Percentiles rank a stretch among this genome's conserved stretches.
phyloP scores from a whole-genome alignment of 2,329 filamentous ascomycete genomes.

The Allantophomopsis lycopodina region DNA sequence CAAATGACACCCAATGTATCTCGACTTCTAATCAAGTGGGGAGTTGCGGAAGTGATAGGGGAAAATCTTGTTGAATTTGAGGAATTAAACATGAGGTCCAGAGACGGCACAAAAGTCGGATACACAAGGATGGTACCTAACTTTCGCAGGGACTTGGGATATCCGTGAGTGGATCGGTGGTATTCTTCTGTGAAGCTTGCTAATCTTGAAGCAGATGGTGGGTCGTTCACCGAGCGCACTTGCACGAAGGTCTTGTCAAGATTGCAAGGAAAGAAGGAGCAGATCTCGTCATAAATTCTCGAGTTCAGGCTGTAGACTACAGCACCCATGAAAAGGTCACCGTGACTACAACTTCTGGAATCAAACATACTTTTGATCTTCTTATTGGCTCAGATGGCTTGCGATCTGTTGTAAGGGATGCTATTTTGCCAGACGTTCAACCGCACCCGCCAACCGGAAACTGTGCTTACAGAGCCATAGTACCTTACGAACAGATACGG shows the following conservation, averaged over 20 bases:
- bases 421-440: slow-evolving; percentile 23
- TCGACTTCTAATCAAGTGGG: slow-evolving; percentile 6
- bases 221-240: slow-evolving; percentile 30
- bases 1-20: slow-evolving; percentile 9
- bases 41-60: slow-evolving; percentile 5
- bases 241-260: slow-evolving; percentile 26
- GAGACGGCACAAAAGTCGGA: slow-evolving; percentile 6
- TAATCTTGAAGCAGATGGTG: slow-evolving; percentile 20
- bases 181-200: neutral
- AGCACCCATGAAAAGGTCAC: slow-evolving; percentile 10
- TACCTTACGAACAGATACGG: slow-evolving; percentile 24
- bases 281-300: slow-evolving; percentile 22
- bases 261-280: slow-evolving; percentile 22
- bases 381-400: slow-evolving; percentile 24
- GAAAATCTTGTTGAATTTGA: slow-evolving; percentile 5
- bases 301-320: slow-evolving; percentile 19
- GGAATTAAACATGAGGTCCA: slow-evolving; percentile 6
- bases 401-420: slow-evolving; percentile 22
- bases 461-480: slow-evolving; percentile 27
- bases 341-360: slow-evolving; percentile 17
- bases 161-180: neutral
- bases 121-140: slow-evolving; percentile 4
- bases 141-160: neutral
- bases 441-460: slow-evolving; percentile 26
- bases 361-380: slow-evolving; percentile 20